phyloP scores from a whole-genome alignment of 768 basidiomycete genomes.

The Cytidiella melzeri region DNA sequence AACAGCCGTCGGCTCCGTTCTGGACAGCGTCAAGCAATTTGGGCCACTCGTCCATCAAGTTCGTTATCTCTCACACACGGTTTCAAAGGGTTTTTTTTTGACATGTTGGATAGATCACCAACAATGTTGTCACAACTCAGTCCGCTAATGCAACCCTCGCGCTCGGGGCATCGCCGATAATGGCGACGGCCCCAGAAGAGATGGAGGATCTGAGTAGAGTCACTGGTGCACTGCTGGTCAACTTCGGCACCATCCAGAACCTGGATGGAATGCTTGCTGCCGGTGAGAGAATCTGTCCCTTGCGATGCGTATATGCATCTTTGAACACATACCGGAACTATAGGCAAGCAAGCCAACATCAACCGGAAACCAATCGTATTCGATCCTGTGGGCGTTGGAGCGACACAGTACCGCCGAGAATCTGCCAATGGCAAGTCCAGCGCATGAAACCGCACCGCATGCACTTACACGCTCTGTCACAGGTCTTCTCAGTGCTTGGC shows the following conservation, averaged over 20 bases:
- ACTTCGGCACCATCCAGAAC: constrained; percentile 77
- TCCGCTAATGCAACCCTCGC: constrained; percentile 88
- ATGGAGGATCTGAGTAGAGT: constrained; percentile 71
- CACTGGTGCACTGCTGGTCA: constrained; percentile 69
- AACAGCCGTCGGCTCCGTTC: constrained; percentile 39
- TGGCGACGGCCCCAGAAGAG: constrained; percentile 81
- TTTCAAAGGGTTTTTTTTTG: too few relatives aligned
- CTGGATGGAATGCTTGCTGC: constrained; percentile 72
- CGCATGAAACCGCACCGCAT: neutral
- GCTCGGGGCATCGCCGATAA: constrained; percentile 86
- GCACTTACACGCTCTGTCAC: constrained; percentile 3
- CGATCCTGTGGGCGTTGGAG: constrained; percentile 91
- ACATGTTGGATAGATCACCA: constrained; percentile 65
- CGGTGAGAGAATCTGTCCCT: constrained; percentile 31
- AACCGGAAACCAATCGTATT: constrained; percentile 74
- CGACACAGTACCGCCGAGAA: constrained; percentile 62
- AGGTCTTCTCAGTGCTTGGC: constrained; percentile 74
- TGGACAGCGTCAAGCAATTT: constrained; percentile 42
- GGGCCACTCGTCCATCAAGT: constrained; percentile 84
- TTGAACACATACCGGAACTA: neutral
- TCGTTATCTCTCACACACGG: too few relatives aligned
- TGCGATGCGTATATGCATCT: neutral
- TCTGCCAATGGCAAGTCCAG: constrained; percentile 45
- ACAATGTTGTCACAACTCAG: constrained; percentile 83
- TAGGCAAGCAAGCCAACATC: constrained; percentile 54